Evolutionary conservation across 495 filamentous ascomycete genomes (phyloP).

Genomic region (Daldinia vernicosa): DNA sequence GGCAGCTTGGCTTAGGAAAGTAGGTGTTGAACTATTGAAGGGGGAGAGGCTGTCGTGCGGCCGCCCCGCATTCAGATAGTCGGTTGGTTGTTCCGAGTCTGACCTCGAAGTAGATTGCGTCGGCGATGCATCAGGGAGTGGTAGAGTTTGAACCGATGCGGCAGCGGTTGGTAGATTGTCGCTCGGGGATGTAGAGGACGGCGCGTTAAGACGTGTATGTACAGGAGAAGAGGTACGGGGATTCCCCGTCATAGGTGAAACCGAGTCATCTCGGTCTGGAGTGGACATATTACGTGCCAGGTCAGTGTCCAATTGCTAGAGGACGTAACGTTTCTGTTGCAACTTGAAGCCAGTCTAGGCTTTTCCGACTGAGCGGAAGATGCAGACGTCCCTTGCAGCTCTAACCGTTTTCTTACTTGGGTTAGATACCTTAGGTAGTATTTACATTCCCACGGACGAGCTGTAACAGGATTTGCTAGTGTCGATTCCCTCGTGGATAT

Average conservation of each 20-base stretch:
- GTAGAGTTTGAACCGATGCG: constrained; percentile 13
- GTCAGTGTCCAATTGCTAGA: constrained; percentile 5
- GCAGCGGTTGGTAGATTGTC: background rate
- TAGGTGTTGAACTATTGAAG: constrained; percentile 13
- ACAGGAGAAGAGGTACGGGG: constrained; percentile 31
- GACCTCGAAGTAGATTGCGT: constrained; percentile 33
- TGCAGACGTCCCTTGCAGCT: constrained; percentile 18
- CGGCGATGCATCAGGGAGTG: constrained; percentile 29
- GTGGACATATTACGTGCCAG: constrained; percentile 41
- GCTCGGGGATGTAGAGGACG: constrained; percentile 20
- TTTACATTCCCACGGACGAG: constrained; percentile 3
- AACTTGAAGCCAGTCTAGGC: constrained; percentile 10
- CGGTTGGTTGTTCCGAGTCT: constrained; percentile 43
- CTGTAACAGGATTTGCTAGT: background rate
- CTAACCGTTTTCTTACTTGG: constrained; percentile 20
- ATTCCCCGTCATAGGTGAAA: constrained; percentile 45
- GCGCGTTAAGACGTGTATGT: constrained; percentile 26
- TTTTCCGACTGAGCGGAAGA: constrained; percentile 15
- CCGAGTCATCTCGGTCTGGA: constrained; percentile 43
- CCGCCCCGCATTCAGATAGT: constrained; percentile 56
- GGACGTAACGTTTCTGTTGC: constrained; percentile 14
- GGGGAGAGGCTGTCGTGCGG: constrained; percentile 49
- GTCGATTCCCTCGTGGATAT: background rate
- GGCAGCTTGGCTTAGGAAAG: constrained; percentile 14
- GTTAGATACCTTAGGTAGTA: constrained; percentile 3